Conservation (phyloP, 345 rosid species). For the Kandelia obovata region DNA sequence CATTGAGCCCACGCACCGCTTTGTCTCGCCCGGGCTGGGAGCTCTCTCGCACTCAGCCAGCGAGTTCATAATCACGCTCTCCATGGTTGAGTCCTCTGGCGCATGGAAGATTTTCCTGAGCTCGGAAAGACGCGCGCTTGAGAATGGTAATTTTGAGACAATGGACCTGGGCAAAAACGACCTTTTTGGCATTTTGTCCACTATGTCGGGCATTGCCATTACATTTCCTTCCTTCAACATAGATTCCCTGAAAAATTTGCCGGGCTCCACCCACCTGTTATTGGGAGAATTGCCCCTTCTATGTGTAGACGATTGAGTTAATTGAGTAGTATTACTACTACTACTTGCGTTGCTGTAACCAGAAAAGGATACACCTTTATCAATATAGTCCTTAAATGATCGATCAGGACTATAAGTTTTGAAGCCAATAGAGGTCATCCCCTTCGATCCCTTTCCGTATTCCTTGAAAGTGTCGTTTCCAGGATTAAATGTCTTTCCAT, state of each 20-base stretch:
- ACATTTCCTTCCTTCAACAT: constrained; percentile 27
- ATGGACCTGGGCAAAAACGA: constrained; percentile 27
- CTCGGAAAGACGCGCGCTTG: background rate
- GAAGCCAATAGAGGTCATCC: constrained; percentile 19
- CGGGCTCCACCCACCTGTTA: constrained; percentile 30
- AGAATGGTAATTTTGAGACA: constrained; percentile 26
- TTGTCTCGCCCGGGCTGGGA: constrained; percentile 25
- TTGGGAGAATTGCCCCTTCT: constrained; percentile 12
- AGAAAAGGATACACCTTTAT: constrained; percentile 22
- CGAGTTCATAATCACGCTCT: constrained; percentile 20
- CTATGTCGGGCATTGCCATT: constrained; percentile 29
- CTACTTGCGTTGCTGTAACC: constrained; percentile 14
- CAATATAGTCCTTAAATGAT: constrained; percentile 23
- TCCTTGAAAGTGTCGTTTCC: constrained; percentile 28
- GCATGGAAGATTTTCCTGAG: constrained; percentile 22
- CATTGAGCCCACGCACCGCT: constrained; percentile 24
- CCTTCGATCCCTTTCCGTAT: constrained; percentile 26
- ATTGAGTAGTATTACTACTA: background rate
- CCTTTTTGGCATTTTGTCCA: constrained; percentile 26
- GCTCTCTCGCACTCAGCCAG: constrained; percentile 29
- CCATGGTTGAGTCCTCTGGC: constrained; percentile 14
- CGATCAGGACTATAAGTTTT: constrained; percentile 20
- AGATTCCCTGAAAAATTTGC: constrained; percentile 34
- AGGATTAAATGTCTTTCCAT: constrained; percentile 28
- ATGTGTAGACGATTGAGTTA: background rate